A percentile compares a stretch with the other conserved stretches of the same genome.
These are phyloP conservation scores for Tylopilus rubrobrunneus DNA, from an alignment of 768 basidiomycete species.

Conservation along the genomic window DNA sequence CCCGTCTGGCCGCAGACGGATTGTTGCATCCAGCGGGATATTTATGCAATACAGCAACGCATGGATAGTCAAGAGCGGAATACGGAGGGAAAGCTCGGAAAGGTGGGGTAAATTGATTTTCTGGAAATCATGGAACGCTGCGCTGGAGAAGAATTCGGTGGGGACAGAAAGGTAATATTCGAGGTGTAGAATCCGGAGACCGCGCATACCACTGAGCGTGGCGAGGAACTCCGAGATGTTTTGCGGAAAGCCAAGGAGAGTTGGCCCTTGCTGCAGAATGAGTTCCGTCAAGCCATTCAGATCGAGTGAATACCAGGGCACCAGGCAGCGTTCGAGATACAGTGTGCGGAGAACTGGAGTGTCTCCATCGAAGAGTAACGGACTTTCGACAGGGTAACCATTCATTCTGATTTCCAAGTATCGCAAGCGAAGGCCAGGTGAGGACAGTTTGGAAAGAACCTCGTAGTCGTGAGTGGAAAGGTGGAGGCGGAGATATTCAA, in stretches of 20 bases:
- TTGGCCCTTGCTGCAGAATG: too few species aligned
- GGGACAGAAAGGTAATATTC: not conserved
- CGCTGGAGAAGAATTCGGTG: not conserved
- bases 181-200: not conserved
- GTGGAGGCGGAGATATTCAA: too few species aligned
- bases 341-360: too few species aligned
- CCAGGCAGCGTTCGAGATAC: too few species aligned
- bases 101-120: not conserved
- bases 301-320: not conserved
- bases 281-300: not conserved
- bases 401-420: too few species aligned
- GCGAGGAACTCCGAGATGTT: not conserved
- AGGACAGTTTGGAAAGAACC: too few species aligned
- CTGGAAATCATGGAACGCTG: not conserved
- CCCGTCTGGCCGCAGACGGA: too few species aligned
- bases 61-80: not conserved
- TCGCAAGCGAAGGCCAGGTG: too few species aligned
- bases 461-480: too few species aligned
- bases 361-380: too few species aligned
- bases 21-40: not conserved
- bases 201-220: not conserved
- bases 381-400: too few species aligned
- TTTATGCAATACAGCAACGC: not conserved
- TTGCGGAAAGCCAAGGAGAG: too few species aligned
- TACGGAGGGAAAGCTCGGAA: not conserved